Evolutionary conservation across 305 asterid species (phyloP).

Genomic region (Fraxinus albicans): DNA sequence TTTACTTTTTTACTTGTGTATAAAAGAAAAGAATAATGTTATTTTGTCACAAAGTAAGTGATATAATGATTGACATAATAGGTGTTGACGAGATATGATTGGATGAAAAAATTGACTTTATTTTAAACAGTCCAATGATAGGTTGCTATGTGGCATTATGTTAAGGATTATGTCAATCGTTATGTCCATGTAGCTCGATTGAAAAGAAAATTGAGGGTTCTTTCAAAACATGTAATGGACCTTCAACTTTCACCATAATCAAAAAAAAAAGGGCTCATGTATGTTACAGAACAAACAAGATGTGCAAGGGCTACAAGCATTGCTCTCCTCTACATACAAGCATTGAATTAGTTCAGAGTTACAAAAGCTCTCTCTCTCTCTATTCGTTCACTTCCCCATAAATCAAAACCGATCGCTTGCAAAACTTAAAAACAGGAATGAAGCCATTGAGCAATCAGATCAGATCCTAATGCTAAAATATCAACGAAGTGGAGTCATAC

Average conservation of each 20-base stretch:
- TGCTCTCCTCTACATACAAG: background rate
- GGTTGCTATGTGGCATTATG: background rate
- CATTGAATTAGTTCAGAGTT: slow-evolving; percentile 1
- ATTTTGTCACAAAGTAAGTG: too few species aligned
- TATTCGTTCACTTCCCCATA: background rate
- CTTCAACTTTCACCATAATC: background rate
- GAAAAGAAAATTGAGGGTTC: background rate
- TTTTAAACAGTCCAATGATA: too few species aligned
- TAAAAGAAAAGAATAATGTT: too few species aligned
- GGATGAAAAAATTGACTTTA: too few species aligned
- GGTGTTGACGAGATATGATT: background rate
- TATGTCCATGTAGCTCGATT: background rate
- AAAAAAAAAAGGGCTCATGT: background rate
- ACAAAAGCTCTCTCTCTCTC: background rate
- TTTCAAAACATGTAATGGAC: background rate
- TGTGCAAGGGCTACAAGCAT: background rate
- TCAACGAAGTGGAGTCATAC: background rate
- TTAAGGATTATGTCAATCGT: too few species aligned
- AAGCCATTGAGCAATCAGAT: slow-evolving; percentile 1
- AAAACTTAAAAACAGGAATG: background rate
- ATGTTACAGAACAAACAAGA: background rate
- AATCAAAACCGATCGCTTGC: background rate
- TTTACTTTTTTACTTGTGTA: background rate
- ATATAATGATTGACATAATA: background rate
- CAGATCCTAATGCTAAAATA: background rate